Conservation (phyloP, 106 monocot genomes). For the Dendrobium nobile region DNA sequence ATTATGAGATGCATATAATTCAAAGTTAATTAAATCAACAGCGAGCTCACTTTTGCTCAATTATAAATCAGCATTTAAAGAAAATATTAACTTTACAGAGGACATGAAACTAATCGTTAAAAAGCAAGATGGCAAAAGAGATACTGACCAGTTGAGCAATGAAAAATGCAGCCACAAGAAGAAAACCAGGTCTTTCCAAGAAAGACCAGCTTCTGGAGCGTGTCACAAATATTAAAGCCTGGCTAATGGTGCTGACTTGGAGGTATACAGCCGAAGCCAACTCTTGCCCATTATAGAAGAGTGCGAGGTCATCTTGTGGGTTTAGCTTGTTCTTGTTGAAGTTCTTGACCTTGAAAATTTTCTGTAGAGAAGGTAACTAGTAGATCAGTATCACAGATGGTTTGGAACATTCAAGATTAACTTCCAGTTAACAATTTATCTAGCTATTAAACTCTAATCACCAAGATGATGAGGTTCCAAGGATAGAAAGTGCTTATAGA, state of each 20-base stretch:
- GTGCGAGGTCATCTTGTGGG: neutral
- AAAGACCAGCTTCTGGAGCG: constrained; percentile 47
- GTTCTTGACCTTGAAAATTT: constrained; percentile 21
- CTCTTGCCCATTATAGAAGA: constrained; percentile 15
- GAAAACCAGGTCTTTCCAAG: constrained; percentile 41
- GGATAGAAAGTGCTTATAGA: neutral
- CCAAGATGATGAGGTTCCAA: neutral
- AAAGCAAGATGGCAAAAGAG: neutral
- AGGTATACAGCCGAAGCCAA: constrained; percentile 53
- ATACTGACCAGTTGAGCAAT: constrained; percentile 49
- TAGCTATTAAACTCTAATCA: neutral
- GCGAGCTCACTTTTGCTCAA: neutral
- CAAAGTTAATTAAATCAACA: neutral
- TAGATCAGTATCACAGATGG: constrained; percentile 2
- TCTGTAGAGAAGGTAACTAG: constrained; percentile 16
- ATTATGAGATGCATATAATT: neutral
- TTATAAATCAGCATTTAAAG: neutral
- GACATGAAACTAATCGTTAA: neutral
- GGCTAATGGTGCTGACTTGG: constrained; percentile 61
- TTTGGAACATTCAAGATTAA: neutral
- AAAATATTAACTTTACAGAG: neutral
- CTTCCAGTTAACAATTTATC: neutral
- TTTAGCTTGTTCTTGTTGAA: constrained; percentile 28
- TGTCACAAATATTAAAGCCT: constrained; percentile 56
- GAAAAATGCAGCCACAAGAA: constrained; percentile 42